phyloP scores from a whole-genome alignment of 2,329 filamentous ascomycete species.

The Chaetothyriales sp. region DNA sequence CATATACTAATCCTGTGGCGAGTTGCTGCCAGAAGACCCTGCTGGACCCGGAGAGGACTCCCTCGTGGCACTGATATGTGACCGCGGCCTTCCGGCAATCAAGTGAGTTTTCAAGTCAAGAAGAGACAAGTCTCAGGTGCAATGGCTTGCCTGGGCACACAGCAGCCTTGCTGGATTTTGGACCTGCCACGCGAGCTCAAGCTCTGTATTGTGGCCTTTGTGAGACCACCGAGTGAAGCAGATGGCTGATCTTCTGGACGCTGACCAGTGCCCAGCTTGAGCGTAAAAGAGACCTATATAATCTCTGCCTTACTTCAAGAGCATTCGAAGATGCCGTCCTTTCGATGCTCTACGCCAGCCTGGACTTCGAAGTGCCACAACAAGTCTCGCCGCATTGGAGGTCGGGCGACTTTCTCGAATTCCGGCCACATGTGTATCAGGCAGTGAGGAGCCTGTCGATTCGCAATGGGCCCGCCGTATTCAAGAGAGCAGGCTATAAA shows the following conservation, averaged over 20 bases:
- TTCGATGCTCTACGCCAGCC: conserved; percentile 10
- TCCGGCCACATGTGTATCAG: conserved; percentile 12
- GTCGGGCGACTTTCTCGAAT: conserved; percentile 3
- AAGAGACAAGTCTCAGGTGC: neutral
- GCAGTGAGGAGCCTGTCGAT: conserved; percentile 12
- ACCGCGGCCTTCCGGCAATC: neutral
- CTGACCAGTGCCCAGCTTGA: conserved; percentile 7
- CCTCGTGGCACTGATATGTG: neutral
- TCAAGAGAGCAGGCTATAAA: conserved; percentile 3
- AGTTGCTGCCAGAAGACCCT: neutral
- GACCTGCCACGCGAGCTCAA: conserved; percentile 14
- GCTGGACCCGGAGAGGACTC: neutral
- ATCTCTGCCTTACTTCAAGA: conserved; percentile 15
- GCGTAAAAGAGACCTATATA: conserved; percentile 14
- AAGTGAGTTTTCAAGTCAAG: neutral
- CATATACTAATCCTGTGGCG: neutral
- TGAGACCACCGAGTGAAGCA: conserved; percentile 3
- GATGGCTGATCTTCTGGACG: neutral
- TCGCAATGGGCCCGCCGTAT: conserved; percentile 7
- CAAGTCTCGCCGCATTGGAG: conserved; percentile 1
- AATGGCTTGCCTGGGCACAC: conserved; percentile 5
- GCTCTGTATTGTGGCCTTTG: conserved; percentile 14
- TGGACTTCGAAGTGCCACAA: conserved; percentile 11
- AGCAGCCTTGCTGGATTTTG: conserved; percentile 12
- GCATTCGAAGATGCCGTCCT: conserved; percentile 13